Conservation (phyloP, 2,329 filamentous ascomycete species). For the Xylariales sp. region DNA sequence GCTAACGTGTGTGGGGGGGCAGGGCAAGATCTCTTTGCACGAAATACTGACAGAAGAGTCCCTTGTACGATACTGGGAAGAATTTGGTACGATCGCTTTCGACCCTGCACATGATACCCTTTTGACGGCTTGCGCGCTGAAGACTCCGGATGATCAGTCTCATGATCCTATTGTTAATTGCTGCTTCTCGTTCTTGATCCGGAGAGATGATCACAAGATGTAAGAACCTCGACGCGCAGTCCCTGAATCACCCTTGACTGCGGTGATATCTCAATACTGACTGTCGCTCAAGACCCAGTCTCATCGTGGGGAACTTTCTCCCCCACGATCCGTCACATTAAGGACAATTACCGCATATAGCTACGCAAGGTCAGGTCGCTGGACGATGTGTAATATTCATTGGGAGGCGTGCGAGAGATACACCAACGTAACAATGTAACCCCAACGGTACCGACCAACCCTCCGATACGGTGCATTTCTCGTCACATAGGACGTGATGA, state of each 20-base stretch:
- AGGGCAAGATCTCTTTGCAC: constrained; percentile 93
- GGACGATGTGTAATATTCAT: no score
- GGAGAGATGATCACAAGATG: constrained; percentile 94
- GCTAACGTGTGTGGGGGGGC: constrained; percentile 12
- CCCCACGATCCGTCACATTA: constrained; percentile 62
- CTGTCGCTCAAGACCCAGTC: constrained; percentile 61
- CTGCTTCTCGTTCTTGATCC: constrained; percentile 96
- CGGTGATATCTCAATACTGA: no score
- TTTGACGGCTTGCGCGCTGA: constrained; percentile 86
- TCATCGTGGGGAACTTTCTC: constrained; percentile 96
- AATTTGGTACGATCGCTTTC: constrained; percentile 96
- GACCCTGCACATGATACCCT: constrained; percentile 92
- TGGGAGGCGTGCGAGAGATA: no score
- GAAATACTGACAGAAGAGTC: constrained; percentile 95
- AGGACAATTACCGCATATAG: no score
- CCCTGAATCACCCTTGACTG: no score
- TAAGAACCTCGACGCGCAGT: no score
- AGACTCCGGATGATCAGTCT: constrained; percentile 68
- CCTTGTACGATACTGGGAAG: constrained; percentile 96
- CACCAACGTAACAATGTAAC: no score
- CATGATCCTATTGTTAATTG: constrained; percentile 76
- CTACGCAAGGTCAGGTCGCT: no score
- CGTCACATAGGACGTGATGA: no score
- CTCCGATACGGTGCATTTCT: no score
- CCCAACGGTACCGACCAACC: no score